Conservation (phyloP, 371 early-diverging fungal species). For the Amoeboaphelidium protococcarum region DNA sequence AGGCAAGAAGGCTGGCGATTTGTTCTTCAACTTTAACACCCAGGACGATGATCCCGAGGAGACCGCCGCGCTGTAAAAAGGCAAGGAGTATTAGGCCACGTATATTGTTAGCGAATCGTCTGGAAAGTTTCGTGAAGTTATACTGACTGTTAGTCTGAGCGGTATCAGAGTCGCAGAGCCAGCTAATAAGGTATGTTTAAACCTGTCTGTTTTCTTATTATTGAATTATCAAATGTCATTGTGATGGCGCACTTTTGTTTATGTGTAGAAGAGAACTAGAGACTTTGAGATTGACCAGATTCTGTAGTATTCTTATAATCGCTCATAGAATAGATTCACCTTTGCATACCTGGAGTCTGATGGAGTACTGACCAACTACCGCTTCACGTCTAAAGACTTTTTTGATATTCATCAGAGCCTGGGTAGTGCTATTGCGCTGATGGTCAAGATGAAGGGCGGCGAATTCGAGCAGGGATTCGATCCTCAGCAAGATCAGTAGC, state of each 20-base stretch:
- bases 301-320: slow-evolving; percentile 9
- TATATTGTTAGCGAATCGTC: background rate
- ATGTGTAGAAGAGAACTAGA: background rate
- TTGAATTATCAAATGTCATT: too few species aligned
- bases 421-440: background rate
- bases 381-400: slow-evolving; percentile 2
- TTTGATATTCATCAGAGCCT: background rate
- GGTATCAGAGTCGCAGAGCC: background rate
- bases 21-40: too few species aligned
- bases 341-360: slow-evolving; percentile 5
- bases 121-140: background rate
- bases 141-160: background rate
- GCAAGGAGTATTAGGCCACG: too few species aligned
- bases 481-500: too few species aligned
- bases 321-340: slow-evolving; percentile 4
- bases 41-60: too few species aligned
- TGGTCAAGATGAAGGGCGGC: background rate
- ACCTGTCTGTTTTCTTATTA: background rate
- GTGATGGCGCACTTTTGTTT: too few species aligned
- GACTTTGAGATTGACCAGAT: slow-evolving; percentile 5
- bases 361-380: slow-evolving; percentile 6
- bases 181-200: background rate
- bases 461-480: background rate
- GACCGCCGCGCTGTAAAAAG: too few species aligned
- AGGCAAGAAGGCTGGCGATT: too few species aligned